Evolutionary conservation across 768 basidiomycete genomes (phyloP), one percentile per base, ranked within the genome.

Genomic region (Hericium alpestre): DNA sequence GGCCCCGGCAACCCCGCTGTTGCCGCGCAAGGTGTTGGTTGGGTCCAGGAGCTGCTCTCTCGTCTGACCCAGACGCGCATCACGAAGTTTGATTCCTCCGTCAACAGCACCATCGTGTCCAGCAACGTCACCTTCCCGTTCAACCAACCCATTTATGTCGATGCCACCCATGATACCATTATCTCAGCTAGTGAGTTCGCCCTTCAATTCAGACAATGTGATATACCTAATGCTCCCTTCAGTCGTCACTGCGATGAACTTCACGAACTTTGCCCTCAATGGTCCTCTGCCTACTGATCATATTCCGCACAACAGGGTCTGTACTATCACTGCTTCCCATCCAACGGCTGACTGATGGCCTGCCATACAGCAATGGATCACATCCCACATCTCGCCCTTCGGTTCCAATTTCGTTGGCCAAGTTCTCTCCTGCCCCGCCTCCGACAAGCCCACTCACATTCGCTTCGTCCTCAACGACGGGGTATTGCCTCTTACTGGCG

Each of bases 401-500:
- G 74, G 73, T 0, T 69, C 75, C 22, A 74, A 77, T 61, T 65
- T 79, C 38, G 73, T 75, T 20, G 70, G 72, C 37, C 77, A 79
- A 57, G 71, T 78, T 15, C 63, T 78, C 37, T 66, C 68, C 12
- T 78, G 75, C 60, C 66, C 68, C 48, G 65, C 61, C 6, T 46
- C 43, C 13, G 43, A 46, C 43, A 46, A 16, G 20, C 43, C 43
- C 7, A 46, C 43, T 5, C 43, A 15, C 32, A 73, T 78, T 54
- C 66, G 77, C 15, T 70, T 74, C 62, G 67, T 77, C 46, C 66
- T 77, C 25, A 80, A 80, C 62, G 78, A 80, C 59, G 78, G 68
- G 1, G 70, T 73, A 2, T 66, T 78, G 1, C 78, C 78, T 10
- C 65, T 79, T 16, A 74, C 72, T 2, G 70, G 72, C 16, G 66